Percentiles rank a stretch among this genome's conserved stretches.
Conservation (phyloP, 495 filamentous ascomycete species). For the Neurospora africana region DNA sequence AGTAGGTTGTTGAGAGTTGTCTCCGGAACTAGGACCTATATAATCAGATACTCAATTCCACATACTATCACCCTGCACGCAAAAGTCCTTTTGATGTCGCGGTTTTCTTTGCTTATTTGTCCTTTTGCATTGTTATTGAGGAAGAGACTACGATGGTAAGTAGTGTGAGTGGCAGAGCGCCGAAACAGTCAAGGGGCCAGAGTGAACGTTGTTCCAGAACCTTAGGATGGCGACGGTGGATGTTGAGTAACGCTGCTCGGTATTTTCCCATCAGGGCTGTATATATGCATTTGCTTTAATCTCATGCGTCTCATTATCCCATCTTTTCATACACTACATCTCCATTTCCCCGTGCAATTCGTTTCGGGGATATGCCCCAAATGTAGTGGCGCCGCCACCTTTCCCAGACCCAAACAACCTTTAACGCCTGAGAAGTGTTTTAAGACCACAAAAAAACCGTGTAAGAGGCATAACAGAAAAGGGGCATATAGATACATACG, state of each 20-base stretch:
- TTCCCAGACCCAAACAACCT: not conserved
- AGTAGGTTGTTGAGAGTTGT: not conserved
- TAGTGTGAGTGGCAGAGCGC: not conserved
- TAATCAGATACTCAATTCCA: not conserved
- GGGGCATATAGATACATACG: not conserved
- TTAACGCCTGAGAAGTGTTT: not conserved
- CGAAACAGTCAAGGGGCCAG: no score
- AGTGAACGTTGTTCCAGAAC: not conserved
- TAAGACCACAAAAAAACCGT: not conserved
- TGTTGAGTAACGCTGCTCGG: no score
- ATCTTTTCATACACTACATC: no score
- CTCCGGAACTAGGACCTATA: accelerated
- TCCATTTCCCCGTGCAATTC: not conserved
- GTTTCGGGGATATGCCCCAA: not conserved
- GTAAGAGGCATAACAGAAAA: not conserved
- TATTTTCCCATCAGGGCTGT: no score
- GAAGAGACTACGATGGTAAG: not conserved
- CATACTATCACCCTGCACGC: not conserved
- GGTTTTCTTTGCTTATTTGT: not conserved
- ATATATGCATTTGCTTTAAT: no score
- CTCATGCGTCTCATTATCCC: no score
- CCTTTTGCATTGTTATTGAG: not conserved
- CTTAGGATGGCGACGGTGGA: not conserved
- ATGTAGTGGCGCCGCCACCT: not conserved
- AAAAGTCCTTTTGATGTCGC: no score